Base-by-base conservation (phyloP, 345 rosid genomes). In the Euphorbia peplus region DNA sequence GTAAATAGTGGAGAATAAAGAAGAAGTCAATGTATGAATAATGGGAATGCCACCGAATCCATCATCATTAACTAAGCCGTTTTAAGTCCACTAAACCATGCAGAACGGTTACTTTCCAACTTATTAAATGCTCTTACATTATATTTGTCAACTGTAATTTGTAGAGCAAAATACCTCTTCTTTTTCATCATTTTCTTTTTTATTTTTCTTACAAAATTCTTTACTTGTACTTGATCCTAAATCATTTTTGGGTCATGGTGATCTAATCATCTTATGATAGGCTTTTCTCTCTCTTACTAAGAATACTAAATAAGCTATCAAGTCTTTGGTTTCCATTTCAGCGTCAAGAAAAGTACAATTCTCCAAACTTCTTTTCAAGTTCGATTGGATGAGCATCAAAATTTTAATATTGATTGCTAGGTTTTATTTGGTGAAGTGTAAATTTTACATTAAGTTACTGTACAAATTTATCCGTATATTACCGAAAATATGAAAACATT, bases 71-170 rank as follows among this genome's bases (percentile, higher is more conserved):
- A 53, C 1, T 53, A 21, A 28, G 28, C 8, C 1, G 26, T 21
- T 39, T 19, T 14, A 61, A 61, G 50, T 61, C 65, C 65, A 37
- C 65, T 35, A 41, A 19, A 32, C 37, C n/a, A n/a, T n/a, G 6
- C 28, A 8, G 2, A 39, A 19, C 65, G n/a, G 65, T 41, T 61
- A 61, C 44, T 61, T 61, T 39, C 50, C 65, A 47, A 61, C 65
- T 61, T 35, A 41, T 32, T 59, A 37, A n/a, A 29, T 59, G 63
- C n/a, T n/a, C n/a, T n/a, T 30, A 12, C 26, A 14, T 8, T n/a
- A n/a, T n/a, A n/a, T n/a, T n/a, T 8, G 52, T 59, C 63, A 59
- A 30, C 63, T 32, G 8, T 59, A n/a, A n/a, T 29, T 37, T 59
- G 44, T 15, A 59, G n/a, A n/a, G 22, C 16, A 18, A 18, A 59